These are phyloP conservation scores for Paecilomyces sp. DNA, from an alignment of 2,329 filamentous ascomycete species.

Conservation along the genomic window DNA sequence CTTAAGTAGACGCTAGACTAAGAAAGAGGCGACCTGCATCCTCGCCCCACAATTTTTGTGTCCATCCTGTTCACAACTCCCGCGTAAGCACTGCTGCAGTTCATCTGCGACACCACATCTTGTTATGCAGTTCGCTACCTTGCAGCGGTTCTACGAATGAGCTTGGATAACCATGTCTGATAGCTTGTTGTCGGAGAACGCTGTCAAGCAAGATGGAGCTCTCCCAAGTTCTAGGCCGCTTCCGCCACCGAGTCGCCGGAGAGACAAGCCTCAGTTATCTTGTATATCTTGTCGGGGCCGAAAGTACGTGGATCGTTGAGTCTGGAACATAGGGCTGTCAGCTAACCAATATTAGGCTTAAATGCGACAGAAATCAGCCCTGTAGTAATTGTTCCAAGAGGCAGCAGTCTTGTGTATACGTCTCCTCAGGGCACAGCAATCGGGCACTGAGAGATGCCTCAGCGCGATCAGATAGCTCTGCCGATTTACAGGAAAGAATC, in stretches of 20 bases:
- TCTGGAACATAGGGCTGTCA: not conserved
- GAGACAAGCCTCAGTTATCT: conserved; percentile 7
- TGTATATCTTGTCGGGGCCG: conserved; percentile 5
- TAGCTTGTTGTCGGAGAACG: not conserved
- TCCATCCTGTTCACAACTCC: not conserved
- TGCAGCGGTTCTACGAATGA: not conserved
- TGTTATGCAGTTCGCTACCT: not conserved
- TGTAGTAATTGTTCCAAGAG: conserved; percentile 3
- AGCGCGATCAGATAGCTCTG: not conserved
- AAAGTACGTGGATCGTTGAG: conserved; percentile 1
- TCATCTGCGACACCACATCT: not conserved
- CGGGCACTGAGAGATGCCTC: not conserved
- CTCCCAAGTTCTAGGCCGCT: not conserved
- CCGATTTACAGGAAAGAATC: not conserved
- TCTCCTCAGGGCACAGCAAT: not conserved
- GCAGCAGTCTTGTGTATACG: not conserved
- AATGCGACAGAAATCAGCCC: conserved; percentile 6
- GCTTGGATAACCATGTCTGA: not conserved
- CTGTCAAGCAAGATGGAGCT: not conserved
- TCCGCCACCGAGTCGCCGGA: conserved; percentile 6
- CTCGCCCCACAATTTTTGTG: not conserved
- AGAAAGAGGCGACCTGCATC: not conserved
- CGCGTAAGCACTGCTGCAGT: not conserved
- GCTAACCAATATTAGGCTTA: not conserved
- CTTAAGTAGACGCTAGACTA: too few relatives aligned